These are phyloP conservation scores for Artemisia annua DNA, from an alignment of 129 eudicot species.

Conservation along the genomic window DNA sequence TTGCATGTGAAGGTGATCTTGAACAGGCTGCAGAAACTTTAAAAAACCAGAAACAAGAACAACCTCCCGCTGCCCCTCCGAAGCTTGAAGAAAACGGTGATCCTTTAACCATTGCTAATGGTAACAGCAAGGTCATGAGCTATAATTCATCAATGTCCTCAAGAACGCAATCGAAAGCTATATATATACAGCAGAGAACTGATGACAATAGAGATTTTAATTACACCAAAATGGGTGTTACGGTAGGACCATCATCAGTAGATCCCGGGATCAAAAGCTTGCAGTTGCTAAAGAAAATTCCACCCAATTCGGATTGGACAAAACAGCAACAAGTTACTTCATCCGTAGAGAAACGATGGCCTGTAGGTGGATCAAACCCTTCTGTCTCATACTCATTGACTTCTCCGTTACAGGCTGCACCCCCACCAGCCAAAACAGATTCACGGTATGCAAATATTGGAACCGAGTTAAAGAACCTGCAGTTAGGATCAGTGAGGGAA, in stretches of 20 bases:
- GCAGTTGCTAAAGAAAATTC: conserved; percentile 43
- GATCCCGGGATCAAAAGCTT: conserved; percentile 43
- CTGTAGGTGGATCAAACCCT: conserved; percentile 44
- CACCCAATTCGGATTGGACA: conserved; percentile 39
- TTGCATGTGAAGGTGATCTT: conserved; percentile 74
- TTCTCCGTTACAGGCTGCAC: conserved; percentile 10
- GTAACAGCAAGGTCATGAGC: too few relatives aligned
- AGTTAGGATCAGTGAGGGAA: too few relatives aligned
- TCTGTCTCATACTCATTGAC: conserved; percentile 8
- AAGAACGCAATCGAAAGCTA: conserved; percentile 40
- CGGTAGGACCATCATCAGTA: conserved; percentile 29
- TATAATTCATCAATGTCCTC: background rate
- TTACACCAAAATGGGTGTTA: conserved; percentile 43
- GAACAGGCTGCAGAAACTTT: conserved; percentile 67
- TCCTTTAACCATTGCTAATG: too few relatives aligned
- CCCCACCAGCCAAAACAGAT: conserved; percentile 43
- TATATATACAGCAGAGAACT: conserved; percentile 40
- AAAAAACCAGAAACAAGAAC: conserved; percentile 55
- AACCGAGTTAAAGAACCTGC: too few relatives aligned
- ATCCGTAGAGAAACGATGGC: conserved; percentile 50
- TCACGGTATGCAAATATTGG: too few relatives aligned
- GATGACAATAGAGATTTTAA: conserved; percentile 55
- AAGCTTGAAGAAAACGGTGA: conserved; percentile 42
- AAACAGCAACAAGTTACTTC: conserved; percentile 4
- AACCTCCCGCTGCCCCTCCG: conserved; percentile 37